Conservation (phyloP, 139 green algal species). For the Chlorella sp. region DNA sequence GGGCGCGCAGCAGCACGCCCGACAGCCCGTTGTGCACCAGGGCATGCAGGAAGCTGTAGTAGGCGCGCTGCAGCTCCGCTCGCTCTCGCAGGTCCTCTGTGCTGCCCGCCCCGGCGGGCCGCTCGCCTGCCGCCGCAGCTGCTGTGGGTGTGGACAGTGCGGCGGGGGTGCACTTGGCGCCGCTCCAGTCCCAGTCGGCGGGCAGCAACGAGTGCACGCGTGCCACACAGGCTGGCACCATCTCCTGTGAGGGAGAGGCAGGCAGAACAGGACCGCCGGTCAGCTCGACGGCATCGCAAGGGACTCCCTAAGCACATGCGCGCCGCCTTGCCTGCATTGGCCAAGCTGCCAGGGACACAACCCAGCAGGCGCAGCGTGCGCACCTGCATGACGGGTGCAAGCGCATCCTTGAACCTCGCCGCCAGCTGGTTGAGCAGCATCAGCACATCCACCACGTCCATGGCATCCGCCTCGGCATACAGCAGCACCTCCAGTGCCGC, state of each 20-base stretch:
- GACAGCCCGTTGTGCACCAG: constrained; percentile 44
- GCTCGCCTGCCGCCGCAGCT: background rate
- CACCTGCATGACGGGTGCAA: constrained; percentile 62
- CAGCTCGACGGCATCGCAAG: too few species aligned
- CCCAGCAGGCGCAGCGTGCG: background rate
- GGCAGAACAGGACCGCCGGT: too few species aligned
- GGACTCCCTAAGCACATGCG: too few species aligned
- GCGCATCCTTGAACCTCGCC: constrained; percentile 62
- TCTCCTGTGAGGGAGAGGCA: constrained; percentile 19
- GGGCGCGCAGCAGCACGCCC: constrained; percentile 12
- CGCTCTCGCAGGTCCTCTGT: constrained; percentile 80
- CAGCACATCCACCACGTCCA: constrained; percentile 73
- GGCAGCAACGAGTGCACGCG: constrained; percentile 69
- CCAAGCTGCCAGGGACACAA: too few species aligned
- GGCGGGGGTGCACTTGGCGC: constrained; percentile 47
- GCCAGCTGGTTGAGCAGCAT: constrained; percentile 80
- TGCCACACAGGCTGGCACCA: constrained; percentile 63
- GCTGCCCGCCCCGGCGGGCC: constrained; percentile 31
- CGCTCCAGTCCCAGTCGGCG: constrained; percentile 85
- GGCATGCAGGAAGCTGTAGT: constrained; percentile 77
- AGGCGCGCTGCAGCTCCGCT: constrained; percentile 78
- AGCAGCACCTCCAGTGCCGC: constrained; percentile 71
- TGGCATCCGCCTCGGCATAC: constrained; percentile 47
- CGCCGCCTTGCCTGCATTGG: too few species aligned
- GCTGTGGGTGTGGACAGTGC: constrained; percentile 15